A percentile compares a stretch with the other conserved stretches of the same genome.
phyloP scores from a whole-genome alignment of 2,329 filamentous ascomycete genomes.

The Aspergillus ruber region DNA sequence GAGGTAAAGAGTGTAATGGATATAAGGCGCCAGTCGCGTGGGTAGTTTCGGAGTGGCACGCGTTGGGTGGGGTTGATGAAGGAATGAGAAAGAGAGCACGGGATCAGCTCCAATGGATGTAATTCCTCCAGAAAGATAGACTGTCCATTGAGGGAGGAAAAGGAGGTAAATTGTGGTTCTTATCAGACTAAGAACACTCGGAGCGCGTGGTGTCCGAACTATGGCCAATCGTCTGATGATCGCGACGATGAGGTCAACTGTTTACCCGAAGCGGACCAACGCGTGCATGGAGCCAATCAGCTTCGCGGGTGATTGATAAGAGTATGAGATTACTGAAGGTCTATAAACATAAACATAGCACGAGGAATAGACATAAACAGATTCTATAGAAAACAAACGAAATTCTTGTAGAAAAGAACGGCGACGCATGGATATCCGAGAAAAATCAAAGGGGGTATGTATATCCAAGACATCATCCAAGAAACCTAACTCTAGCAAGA shows the following conservation, averaged over 20 bases:
- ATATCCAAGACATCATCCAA: slow-evolving; percentile 12
- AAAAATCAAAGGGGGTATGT: slow-evolving; percentile 28
- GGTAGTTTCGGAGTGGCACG: background rate
- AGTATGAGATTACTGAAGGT: background rate
- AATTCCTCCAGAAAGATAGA: too few species aligned
- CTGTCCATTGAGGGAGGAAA: background rate
- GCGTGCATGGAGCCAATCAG: slow-evolving; percentile 1
- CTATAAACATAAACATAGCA: background rate
- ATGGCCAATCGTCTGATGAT: background rate
- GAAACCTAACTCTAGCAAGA: too few species aligned
- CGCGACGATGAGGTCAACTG: slow-evolving; percentile 1
- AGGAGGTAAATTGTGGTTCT: background rate
- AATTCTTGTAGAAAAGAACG: slow-evolving; percentile 10
- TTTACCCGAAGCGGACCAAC: slow-evolving; percentile 4
- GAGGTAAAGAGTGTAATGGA: background rate
- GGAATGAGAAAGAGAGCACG: too few species aligned
- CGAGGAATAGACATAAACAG: background rate
- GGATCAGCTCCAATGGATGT: too few species aligned
- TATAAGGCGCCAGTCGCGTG: background rate
- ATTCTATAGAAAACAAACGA: background rate
- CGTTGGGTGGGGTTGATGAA: background rate
- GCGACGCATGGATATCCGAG: slow-evolving; percentile 26
- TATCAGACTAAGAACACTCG: background rate
- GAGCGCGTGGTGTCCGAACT: background rate
- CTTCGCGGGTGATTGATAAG: background rate